Percentiles rank a stretch among this genome's conserved stretches.
Evolutionary conservation across 148 eudicot species (phyloP).

Genomic region (Silene conica): DNA sequence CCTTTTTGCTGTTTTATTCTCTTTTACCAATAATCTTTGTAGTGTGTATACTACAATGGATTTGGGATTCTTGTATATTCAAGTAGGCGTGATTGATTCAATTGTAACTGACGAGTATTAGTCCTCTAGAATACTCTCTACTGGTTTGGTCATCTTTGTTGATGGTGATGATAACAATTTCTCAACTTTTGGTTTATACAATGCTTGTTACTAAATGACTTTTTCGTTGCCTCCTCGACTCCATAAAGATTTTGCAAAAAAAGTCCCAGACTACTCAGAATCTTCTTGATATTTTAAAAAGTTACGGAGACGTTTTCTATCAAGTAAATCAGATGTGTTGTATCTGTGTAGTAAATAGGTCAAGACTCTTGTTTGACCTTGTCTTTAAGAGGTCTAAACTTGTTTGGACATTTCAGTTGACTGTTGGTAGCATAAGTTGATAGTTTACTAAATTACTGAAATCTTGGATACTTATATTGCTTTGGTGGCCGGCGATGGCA

Average conservation of each 20-base stretch:
- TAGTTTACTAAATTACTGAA: conserved; percentile 1
- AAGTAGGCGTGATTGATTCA: not conserved
- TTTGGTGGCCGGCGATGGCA: not conserved
- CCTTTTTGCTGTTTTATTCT: not conserved
- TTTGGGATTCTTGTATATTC: not conserved
- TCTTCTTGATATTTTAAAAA: not conserved
- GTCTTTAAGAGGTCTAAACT: not conserved
- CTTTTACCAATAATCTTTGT: not conserved
- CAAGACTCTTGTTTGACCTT: not conserved
- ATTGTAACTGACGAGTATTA: not conserved
- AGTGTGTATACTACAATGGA: not conserved
- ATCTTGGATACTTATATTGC: not conserved
- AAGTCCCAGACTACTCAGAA: no score
- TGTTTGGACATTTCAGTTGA: not conserved
- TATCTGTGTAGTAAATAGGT: not conserved
- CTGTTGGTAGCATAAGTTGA: not conserved
- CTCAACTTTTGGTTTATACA: not conserved
- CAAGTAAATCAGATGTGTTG: not conserved
- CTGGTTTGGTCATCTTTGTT: not conserved
- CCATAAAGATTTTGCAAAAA: no score
- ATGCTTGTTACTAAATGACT: not conserved
- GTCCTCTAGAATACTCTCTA: not conserved
- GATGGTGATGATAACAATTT: not conserved
- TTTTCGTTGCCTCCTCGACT: no score
- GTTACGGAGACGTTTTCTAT: not conserved